Evolutionary conservation across 495 filamentous ascomycete genomes (phyloP).

Genomic region (Mytilinidion resinicola): DNA sequence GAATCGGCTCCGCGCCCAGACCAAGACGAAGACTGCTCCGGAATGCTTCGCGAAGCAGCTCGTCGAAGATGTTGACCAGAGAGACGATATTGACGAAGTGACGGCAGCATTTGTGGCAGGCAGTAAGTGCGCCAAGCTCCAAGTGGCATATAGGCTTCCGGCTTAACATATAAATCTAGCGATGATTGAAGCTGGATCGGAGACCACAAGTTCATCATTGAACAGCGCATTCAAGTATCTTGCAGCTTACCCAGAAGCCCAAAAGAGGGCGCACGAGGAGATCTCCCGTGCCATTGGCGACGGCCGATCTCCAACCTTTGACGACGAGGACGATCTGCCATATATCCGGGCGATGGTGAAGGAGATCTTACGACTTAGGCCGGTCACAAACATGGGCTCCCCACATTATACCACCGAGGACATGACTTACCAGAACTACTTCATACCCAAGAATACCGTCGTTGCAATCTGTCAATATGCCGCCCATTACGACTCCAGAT

Average conservation of each 20-base stretch:
- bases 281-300: conserved; percentile 12
- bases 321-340: conserved; percentile 8
- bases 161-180: too few relatives aligned
- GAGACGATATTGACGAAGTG: conserved; percentile 9
- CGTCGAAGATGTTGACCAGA: conserved; percentile 20
- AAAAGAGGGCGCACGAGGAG: conserved; percentile 17
- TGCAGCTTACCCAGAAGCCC: conserved; percentile 9
- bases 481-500: conserved; percentile 12
- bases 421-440: conserved; percentile 12
- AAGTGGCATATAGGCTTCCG: too few relatives aligned
- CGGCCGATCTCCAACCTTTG: not conserved
- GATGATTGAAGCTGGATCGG: conserved; percentile 22
- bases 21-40: not conserved
- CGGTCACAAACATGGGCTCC: not conserved
- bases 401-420: conserved; percentile 12
- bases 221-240: conserved; percentile 19
- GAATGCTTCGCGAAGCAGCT: conserved; percentile 24
- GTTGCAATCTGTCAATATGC: conserved; percentile 18
- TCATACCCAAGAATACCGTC: conserved; percentile 28
- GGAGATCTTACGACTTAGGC: conserved; percentile 14
- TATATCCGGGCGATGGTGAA: conserved; percentile 17
- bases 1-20: not conserved
- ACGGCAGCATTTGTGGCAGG: conserved; percentile 3
- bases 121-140: not conserved
- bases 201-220: conserved; percentile 24